A percentile compares a stretch with the other conserved stretches of the same genome.
Conservation (phyloP, 495 filamentous ascomycete genomes). For the Immersiella caudata region DNA sequence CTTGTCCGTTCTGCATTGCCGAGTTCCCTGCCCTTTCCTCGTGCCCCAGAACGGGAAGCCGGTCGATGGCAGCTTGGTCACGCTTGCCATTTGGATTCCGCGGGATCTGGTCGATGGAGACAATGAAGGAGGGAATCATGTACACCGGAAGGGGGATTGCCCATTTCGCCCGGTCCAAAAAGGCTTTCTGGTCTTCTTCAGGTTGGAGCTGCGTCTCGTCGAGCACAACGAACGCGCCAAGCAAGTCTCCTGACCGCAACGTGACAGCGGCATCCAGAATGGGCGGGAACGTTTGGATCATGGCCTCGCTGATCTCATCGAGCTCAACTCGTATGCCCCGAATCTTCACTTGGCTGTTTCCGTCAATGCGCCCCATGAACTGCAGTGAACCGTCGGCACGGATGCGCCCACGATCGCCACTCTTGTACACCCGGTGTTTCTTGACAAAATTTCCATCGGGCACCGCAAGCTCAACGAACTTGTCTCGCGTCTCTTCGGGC, state of each 20-base stretch:
- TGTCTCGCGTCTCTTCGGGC: constrained; percentile 8
- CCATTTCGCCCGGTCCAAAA: no score
- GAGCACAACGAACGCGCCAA: no score
- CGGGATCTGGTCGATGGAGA: constrained; percentile 24
- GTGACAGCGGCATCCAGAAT: not conserved
- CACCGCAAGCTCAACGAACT: constrained; percentile 33
- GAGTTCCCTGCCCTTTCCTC: not conserved
- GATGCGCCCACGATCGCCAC: constrained; percentile 46
- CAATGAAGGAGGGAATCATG: constrained; percentile 33
- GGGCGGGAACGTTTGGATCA: no score
- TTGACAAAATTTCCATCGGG: constrained; percentile 18
- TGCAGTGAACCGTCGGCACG: constrained; percentile 40
- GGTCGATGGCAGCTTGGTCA: constrained; percentile 13
- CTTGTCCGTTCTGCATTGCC: not conserved
- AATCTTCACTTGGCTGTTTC: constrained; percentile 49
- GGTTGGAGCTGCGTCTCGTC: no score
- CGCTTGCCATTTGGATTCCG: constrained; percentile 20
- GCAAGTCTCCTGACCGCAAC: not conserved
- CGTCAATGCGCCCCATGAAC: constrained; percentile 41
- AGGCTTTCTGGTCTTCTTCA: no score
- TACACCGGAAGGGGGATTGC: constrained; percentile 18
- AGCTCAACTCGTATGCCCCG: constrained; percentile 50
- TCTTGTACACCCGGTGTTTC: constrained; percentile 39
- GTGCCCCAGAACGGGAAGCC: not conserved
- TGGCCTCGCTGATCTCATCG: constrained; percentile 35